Evolutionary conservation across 371 early-diverging fungal genomes (phyloP), one percentile per base, ranked within the genome.

Genomic region (Apophysomyces elegans): DNA sequence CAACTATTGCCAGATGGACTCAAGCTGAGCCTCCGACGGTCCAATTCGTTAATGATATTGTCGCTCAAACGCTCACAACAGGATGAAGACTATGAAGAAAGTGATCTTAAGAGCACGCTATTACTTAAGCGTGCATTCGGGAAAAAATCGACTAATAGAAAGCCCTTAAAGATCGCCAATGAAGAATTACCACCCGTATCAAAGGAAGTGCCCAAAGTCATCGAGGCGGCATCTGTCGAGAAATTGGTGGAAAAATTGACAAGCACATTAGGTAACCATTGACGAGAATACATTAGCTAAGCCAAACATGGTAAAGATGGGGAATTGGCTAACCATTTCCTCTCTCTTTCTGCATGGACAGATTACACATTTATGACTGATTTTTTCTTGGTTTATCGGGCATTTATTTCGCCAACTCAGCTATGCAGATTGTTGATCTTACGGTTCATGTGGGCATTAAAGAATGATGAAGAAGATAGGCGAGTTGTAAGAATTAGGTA

Each of bases 361-460:
- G 91, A 90, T 62, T 90, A 90, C 66, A 88, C 86, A 7, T 88
- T 87, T 41, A 77, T 90, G 77, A 86, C 88, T 46, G 91, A 90
- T 65, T 90, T 90, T 65, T 90, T 90, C 71, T 74, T 90, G 59
- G 87, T 88, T 26, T 90, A 88, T 57, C 81, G 91, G n/a, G 76
- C 83, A 16, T 90, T 90, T 59, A 75, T 89, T n/a, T 68, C 78
- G 1, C 84, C 89, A 1, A 59, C 78, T 18, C 80, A 85, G n/a
- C 64, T 90, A 35, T 83, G 88, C 58, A 79, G 80, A 56, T 61
- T 90, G 35, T 66, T 90, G 16, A 75, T 88, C 18, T 70, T 84
- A 16, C 78, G 91, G 18, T 87, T 88, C 61, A 71, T 75, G 8
- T 89, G 88, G 88, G 88, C 86, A 32, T 61, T 90, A 26, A 69